Evolutionary conservation across 495 filamentous ascomycete genomes (phyloP).

Genomic region (Aspergillus saccharolyticus): DNA sequence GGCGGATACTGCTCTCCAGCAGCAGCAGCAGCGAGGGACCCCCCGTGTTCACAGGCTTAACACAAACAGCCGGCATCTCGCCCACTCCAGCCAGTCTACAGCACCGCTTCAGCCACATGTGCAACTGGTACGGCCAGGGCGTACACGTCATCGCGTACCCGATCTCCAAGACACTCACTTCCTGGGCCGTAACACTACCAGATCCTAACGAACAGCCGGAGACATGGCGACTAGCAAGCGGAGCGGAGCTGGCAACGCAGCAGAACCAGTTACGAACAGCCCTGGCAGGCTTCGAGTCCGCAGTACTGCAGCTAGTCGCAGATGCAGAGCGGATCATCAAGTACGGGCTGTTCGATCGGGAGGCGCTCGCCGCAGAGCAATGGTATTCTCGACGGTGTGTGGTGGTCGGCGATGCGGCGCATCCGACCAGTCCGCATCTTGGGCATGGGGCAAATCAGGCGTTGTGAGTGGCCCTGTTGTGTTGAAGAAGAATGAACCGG

Average conservation of each 20-base stretch:
- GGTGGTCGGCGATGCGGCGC: conserved; percentile 24
- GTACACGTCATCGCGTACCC: conserved; percentile 20
- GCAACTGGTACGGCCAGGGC: conserved; percentile 22
- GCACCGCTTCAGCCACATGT: not conserved
- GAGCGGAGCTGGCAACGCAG: not conserved
- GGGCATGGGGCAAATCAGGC: conserved; percentile 27
- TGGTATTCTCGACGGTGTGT: conserved; percentile 18
- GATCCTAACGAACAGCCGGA: conserved; percentile 12
- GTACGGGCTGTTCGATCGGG: conserved; percentile 20
- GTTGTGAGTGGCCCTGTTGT: conserved; percentile 11
- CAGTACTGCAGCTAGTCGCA: conserved; percentile 9
- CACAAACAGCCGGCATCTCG: conserved; percentile 8
- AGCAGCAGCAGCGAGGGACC: not conserved
- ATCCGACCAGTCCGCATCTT: conserved; percentile 23
- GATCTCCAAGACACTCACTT: conserved; percentile 11
- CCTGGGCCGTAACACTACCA: conserved; percentile 21
- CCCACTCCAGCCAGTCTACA: conserved; percentile 9
- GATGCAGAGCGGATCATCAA: conserved; percentile 15
- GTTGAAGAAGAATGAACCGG: not conserved
- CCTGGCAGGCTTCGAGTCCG: conserved; percentile 13
- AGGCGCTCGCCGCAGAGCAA: conserved; percentile 13
- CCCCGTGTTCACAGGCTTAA: not conserved
- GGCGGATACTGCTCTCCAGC: conserved; percentile 5
- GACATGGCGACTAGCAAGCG: conserved; percentile 9
- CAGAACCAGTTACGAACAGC: not conserved